phyloP scores from a whole-genome alignment of 352 stramenopile genomes.

The Thalassiosira mediterranea region DNA sequence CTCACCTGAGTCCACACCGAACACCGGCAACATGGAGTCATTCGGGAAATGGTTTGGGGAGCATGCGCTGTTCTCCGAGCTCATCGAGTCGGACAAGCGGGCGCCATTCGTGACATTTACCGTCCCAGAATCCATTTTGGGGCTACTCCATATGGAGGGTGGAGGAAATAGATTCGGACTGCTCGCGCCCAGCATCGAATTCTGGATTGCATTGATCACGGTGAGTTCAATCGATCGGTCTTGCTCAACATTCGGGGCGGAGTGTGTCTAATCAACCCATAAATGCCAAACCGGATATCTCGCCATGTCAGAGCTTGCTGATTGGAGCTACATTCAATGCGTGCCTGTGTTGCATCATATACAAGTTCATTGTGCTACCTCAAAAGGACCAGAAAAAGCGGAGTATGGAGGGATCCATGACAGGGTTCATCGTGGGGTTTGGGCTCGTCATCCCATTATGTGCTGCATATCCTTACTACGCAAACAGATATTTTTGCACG shows the following conservation, averaged over 20 bases:
- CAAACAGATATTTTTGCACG: conserved; percentile 50
- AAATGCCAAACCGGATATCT: background rate
- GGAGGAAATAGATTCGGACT: conserved; percentile 27
- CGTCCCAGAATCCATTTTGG: conserved; percentile 2
- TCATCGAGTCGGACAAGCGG: conserved; percentile 37
- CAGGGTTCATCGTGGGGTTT: conserved; percentile 53
- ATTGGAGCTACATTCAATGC: conserved; percentile 25
- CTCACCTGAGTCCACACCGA: no score
- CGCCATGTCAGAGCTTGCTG: conserved; percentile 20
- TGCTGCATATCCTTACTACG: conserved; percentile 55
- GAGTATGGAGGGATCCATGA: conserved; percentile 2
- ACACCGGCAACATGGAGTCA: background rate
- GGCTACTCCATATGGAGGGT: conserved; percentile 7
- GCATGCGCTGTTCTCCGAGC: conserved; percentile 38
- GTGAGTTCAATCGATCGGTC: no score
- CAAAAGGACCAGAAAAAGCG: conserved; percentile 18
- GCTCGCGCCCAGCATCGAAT: conserved; percentile 26
- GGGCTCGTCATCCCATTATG: conserved; percentile 68
- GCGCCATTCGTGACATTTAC: conserved; percentile 28
- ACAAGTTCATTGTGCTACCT: conserved; percentile 53
- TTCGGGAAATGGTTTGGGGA: conserved; percentile 31
- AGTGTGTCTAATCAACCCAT: background rate
- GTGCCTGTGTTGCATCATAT: conserved; percentile 33
- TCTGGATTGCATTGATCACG: conserved; percentile 45
- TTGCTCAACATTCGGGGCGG: background rate